These are phyloP conservation scores for Penicillium tannophilum DNA, from an alignment of 495 filamentous ascomycete species.

Conservation along the genomic window DNA sequence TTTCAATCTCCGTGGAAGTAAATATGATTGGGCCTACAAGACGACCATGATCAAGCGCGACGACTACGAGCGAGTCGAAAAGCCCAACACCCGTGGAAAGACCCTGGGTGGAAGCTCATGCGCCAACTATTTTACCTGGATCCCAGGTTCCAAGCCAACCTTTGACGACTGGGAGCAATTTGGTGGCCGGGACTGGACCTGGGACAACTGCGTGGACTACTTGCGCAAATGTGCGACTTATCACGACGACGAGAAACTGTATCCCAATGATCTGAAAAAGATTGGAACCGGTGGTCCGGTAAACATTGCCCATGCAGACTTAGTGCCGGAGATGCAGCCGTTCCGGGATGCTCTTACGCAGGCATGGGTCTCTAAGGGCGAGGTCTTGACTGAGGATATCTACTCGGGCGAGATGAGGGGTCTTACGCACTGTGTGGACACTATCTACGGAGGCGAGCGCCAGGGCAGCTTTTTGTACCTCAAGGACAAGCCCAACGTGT, in stretches of 20 bases:
- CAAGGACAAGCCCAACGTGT: slow-evolving; percentile 57
- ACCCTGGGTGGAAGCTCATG: slow-evolving; percentile 54
- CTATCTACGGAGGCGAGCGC: slow-evolving; percentile 60
- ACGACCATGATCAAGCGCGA: slow-evolving; percentile 61
- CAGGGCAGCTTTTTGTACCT: slow-evolving; percentile 55
- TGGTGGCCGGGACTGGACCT: slow-evolving; percentile 59
- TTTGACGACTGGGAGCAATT: slow-evolving; percentile 61
- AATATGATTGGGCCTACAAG: slow-evolving; percentile 65
- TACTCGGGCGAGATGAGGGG: slow-evolving; percentile 59
- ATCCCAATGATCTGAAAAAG: slow-evolving; percentile 41
- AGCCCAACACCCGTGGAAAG: slow-evolving; percentile 61
- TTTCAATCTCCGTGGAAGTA: slow-evolving; percentile 43
- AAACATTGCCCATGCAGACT: slow-evolving; percentile 58
- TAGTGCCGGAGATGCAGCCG: slow-evolving; percentile 51
- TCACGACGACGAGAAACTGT: slow-evolving; percentile 51
- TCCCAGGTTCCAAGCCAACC: slow-evolving; percentile 53
- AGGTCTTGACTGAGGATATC: slow-evolving; percentile 53
- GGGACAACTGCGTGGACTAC: slow-evolving; percentile 53
- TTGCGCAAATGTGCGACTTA: slow-evolving; percentile 60
- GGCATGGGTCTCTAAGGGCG: slow-evolving; percentile 60
- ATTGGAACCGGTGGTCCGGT: slow-evolving; percentile 53
- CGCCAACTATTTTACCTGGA: slow-evolving; percentile 60
- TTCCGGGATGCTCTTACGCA: slow-evolving; percentile 58
- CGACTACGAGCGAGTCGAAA: slow-evolving; percentile 63
- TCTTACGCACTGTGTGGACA: slow-evolving; percentile 55